These are phyloP conservation scores for Ophiocordyceps camponoti-leonardi DNA, from an alignment of 2,329 filamentous ascomycete species.

Conservation along the genomic window DNA sequence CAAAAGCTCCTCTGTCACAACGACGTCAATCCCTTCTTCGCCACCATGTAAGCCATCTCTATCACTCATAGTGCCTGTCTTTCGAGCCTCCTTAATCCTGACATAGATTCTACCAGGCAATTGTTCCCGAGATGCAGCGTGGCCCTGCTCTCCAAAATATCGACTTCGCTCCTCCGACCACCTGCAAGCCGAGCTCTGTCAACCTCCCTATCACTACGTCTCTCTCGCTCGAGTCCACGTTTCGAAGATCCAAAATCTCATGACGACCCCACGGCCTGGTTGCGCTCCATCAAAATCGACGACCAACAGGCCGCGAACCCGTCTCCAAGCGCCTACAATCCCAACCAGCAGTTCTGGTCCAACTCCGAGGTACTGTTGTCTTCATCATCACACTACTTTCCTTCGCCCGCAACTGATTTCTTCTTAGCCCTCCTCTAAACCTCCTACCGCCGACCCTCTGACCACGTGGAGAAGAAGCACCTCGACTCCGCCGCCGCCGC, in stretches of 20 bases:
- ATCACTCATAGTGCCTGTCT: neutral
- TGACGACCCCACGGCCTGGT: too few relatives aligned
- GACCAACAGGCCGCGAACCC: neutral
- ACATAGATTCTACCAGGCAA: neutral
- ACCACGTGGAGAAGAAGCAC: neutral
- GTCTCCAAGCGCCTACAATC: neutral
- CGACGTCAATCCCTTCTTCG: neutral
- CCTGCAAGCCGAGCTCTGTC: neutral
- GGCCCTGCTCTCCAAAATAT: neutral
- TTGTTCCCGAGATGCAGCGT: neutral
- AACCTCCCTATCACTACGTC: neutral
- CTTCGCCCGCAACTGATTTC: neutral
- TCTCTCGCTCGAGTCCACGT: neutral
- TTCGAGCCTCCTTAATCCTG: neutral
- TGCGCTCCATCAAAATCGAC: too few relatives aligned
- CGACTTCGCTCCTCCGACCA: neutral
- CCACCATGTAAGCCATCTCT: neutral
- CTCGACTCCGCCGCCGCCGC: neutral
- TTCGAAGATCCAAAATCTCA: too few relatives aligned
- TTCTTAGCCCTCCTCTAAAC: neutral
- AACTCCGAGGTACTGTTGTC: neutral
- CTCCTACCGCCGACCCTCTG: neutral
- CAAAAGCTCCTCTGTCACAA: too few relatives aligned
- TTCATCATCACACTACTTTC: neutral
- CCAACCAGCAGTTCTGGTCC: neutral